These are phyloP conservation scores for Suillus spraguei DNA, from an alignment of 768 basidiomycete species.

Conservation along the genomic window DNA sequence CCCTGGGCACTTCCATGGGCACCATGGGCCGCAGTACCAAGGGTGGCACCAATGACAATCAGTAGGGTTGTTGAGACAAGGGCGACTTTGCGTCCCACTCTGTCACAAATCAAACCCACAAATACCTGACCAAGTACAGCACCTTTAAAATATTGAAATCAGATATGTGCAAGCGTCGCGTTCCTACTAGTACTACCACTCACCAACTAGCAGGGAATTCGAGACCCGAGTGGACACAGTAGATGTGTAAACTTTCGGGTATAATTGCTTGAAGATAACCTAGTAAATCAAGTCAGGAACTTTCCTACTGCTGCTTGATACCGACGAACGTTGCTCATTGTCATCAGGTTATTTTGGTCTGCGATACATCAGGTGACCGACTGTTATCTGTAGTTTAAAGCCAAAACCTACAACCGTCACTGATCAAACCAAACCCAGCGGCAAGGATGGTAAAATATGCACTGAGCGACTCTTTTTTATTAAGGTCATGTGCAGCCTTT, in stretches of 20 bases:
- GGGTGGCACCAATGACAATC: slow-evolving; percentile 69
- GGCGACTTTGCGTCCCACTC: slow-evolving; percentile 75
- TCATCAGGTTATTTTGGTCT: slow-evolving; percentile 77
- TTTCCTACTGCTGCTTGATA: neutral
- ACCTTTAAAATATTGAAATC: slow-evolving; percentile 36
- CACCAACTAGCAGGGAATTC: slow-evolving; percentile 71
- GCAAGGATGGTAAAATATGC: slow-evolving; percentile 65
- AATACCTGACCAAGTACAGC: slow-evolving; percentile 62
- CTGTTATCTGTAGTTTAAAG: slow-evolving; percentile 7
- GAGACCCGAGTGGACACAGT: slow-evolving; percentile 67
- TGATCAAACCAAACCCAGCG: slow-evolving; percentile 66
- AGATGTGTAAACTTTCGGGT: slow-evolving; percentile 63
- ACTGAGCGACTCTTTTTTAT: slow-evolving; percentile 50
- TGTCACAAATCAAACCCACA: slow-evolving; percentile 73
- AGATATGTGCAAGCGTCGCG: neutral
- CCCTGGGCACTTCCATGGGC: slow-evolving; percentile 54
- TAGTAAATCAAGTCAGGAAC: slow-evolving; percentile 29
- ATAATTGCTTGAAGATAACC: slow-evolving; percentile 68
- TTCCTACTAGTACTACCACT: slow-evolving; percentile 22
- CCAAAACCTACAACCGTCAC: slow-evolving; percentile 53
- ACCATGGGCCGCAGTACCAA: slow-evolving; percentile 71
- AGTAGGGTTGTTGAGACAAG: slow-evolving; percentile 67
- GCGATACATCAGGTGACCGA: slow-evolving; percentile 14
- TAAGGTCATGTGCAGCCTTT: slow-evolving; percentile 26
- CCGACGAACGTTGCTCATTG: slow-evolving; percentile 58